Base-by-base conservation (phyloP, 2,329 filamentous ascomycete genomes). In the Trichoderma brevicompactum region DNA sequence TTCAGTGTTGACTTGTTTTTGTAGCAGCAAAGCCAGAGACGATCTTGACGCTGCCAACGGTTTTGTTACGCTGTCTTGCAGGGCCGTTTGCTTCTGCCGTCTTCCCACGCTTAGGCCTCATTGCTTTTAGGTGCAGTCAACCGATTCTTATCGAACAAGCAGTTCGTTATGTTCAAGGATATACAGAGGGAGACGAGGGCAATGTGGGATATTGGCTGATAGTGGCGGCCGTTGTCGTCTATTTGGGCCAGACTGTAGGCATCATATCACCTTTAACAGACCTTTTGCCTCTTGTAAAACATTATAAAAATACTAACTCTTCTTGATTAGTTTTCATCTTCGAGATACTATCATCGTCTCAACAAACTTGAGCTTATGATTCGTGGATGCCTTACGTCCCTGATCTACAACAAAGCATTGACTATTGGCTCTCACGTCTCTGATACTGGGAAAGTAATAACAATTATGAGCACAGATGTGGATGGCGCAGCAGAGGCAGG, bases 391-490 rank as follows among this genome's bases (percentile, higher is more conserved):
- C 74, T 79, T 0, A 71, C 78, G 5, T 74, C 74, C 1, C 70
- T 82, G 1, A 77, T 77, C 54, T 73, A 80, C 63, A 56, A 74
- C 28, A 76, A 76, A 43, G 71, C 70, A 0, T 68, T 79, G 59
- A 63, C 68, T 5, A 70, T 65, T 4, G 67, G 68, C 19, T 67
- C 67, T 1, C 46, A 59, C 12, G 44, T 44, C 19, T 71, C 74
- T 48, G 72, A 75, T 15, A 71, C 77, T 13, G 76, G 75, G 3
- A 74, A 72, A 38, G 74, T 75, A 2, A 69, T 77, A 2, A 79
- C 79, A 0, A 70, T 82, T 0, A 77, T 78, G 71, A 81, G 75
- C 65, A 81, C 74, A 2, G 80, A 82, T 68, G 73, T 76, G 2
- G 74, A 77, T 12, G 73, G 70, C 59, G 69, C 81, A 0, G 74